Evolutionary conservation across 2,329 filamentous ascomycete genomes (phyloP).

Genomic region (Nemania sp.): DNA sequence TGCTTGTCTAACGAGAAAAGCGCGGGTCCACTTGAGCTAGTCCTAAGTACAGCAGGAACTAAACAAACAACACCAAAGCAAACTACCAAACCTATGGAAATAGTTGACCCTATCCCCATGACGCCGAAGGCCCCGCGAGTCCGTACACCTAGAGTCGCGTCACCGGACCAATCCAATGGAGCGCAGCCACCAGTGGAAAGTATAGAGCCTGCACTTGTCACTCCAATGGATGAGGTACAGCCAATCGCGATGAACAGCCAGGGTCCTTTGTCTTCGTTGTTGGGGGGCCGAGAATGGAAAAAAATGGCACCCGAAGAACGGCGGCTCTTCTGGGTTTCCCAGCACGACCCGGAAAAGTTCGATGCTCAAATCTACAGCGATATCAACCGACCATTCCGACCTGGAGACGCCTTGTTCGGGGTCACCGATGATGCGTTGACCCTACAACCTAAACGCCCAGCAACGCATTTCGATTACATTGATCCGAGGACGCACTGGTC

Average conservation of each 20-base stretch:
- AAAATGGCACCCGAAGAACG: slow-evolving; percentile 26
- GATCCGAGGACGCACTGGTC: slow-evolving; percentile 56
- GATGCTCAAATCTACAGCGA: slow-evolving; percentile 47
- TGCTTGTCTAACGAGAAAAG: slow-evolving; percentile 4
- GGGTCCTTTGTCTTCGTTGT: slow-evolving; percentile 9
- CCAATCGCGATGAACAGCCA: not conserved
- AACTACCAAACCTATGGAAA: not conserved
- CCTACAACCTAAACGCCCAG: slow-evolving; percentile 26
- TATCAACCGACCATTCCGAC: slow-evolving; percentile 35
- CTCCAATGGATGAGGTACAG: not conserved
- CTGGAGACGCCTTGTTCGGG: slow-evolving; percentile 30
- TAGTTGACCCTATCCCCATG: not conserved
- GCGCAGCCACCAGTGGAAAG: not conserved
- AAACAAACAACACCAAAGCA: not conserved
- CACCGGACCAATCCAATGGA: not conserved
- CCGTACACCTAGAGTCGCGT: not conserved
- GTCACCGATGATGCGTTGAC: slow-evolving; percentile 21
- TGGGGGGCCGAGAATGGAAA: slow-evolving; percentile 20
- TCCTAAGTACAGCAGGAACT: not conserved
- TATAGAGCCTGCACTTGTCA: not conserved
- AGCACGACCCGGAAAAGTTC: slow-evolving; percentile 37
- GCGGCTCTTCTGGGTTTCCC: slow-evolving; percentile 29
- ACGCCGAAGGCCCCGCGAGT: not conserved
- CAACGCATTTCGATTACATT: slow-evolving; percentile 48
- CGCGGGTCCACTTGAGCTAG: not conserved